Evolutionary conservation across 768 basidiomycete genomes (phyloP), one percentile per base, ranked within the genome.

Genomic region (Amyloporia xantha): DNA sequence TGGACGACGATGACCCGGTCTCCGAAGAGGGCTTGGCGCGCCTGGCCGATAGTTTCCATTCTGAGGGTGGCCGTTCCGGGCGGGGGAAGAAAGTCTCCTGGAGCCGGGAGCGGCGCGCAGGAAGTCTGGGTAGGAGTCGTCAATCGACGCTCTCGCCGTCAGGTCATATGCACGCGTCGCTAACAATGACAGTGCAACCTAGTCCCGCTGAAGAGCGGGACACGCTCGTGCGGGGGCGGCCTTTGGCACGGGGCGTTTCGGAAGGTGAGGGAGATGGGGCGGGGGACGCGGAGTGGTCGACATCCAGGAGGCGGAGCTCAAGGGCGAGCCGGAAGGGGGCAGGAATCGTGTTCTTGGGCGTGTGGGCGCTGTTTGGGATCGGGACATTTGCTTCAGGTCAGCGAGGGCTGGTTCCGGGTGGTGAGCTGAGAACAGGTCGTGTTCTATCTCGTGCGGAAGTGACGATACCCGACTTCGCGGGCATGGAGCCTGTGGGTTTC

Each of bases 281-380:
- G 44, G 61, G 36, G 50, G 62, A 48, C 30, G 61, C 49, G 2
- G 57, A 59, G 28, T 60, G 56, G 62, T 19, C 21, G 11, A 33
- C 47, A 23, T 53, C 41, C 53, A 26, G 56, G 25, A 52, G 68
- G 20, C 58, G 65, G 36, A 68, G 57, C 50, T 84, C 84, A n/a
- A 73, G 82, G 52, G 79, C 81, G 6, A 84, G 81, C 57, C 76
- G 81, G 52, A 76, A 80, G 52, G 78, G 84, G 25, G 84, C 85
- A 4, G 81, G 81, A 2, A 83, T 95, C 71, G 79, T 94, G 17
- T 89, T 96, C 56, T 71, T 96, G 53, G 78, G 87, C 30, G 71
- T 79, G 10, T 91, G 88, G 70, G 72, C 82, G 10, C 67, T 96
- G 51, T 84, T 90, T 55, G 75, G 88, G 0, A 59, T 89, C 11